phyloP scores from a whole-genome alignment of 2,329 filamentous ascomycete species.

The Pseudocercospora pini-densiflorae region DNA sequence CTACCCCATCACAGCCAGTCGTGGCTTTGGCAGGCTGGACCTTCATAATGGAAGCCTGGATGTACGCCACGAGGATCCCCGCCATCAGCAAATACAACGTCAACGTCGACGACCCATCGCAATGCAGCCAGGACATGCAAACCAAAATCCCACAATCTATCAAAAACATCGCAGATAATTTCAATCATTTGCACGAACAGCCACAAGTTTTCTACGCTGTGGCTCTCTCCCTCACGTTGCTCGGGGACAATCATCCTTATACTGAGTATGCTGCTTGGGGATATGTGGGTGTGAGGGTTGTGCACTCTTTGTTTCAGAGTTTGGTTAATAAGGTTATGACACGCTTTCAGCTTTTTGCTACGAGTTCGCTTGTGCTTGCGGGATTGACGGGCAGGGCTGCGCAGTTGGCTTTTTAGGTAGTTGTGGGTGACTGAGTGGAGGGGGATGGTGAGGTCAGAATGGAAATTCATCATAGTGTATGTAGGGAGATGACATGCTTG shows the following conservation, averaged over 20 bases:
- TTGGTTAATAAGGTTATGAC: constrained; percentile 39
- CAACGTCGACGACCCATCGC: constrained; percentile 13
- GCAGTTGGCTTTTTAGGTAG: constrained; percentile 6
- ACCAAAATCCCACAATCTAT: constrained; percentile 22
- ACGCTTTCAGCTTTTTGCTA: constrained; percentile 19
- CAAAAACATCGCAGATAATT: constrained; percentile 45
- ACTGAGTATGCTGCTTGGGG: constrained; percentile 44
- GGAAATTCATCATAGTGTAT: neutral
- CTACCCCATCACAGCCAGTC: constrained; percentile 18
- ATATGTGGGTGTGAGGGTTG: constrained; percentile 44
- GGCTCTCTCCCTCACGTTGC: constrained; percentile 38
- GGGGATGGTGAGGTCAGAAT: neutral
- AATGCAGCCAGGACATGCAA: constrained; percentile 21
- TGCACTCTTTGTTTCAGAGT: constrained; percentile 44
- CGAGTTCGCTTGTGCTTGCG: constrained; percentile 18
- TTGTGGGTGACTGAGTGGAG: neutral
- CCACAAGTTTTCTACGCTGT: constrained; percentile 48
- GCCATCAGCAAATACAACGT: constrained; percentile 37
- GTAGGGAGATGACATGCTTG: neutral
- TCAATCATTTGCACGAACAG: constrained; percentile 48
- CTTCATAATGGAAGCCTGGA: constrained; percentile 46
- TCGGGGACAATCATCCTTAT: constrained; percentile 27
- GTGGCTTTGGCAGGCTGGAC: constrained; percentile 46
- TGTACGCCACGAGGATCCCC: constrained; percentile 46
- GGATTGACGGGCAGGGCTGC: constrained; percentile 16